These are phyloP conservation scores for Chlorella sp. DNA, from an alignment of 139 green algal species.

Conservation along the genomic window DNA sequence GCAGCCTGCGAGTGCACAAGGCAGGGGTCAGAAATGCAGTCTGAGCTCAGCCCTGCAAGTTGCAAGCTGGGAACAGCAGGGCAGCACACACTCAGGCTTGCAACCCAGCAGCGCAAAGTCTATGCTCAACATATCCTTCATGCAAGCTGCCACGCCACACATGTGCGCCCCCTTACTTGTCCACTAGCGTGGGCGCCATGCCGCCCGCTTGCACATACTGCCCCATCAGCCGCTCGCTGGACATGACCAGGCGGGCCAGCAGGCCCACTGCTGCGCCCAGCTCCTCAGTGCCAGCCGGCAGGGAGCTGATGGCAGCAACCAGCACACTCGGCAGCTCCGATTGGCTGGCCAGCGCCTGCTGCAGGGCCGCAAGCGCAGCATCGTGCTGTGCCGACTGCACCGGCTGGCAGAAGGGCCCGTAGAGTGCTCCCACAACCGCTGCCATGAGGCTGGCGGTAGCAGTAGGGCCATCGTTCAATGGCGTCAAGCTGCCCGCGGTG, in stretches of 20 bases:
- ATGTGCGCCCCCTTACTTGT: constrained; percentile 49
- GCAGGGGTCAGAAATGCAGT: not conserved
- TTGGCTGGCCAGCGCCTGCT: not conserved
- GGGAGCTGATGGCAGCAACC: not conserved
- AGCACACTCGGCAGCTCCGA: not conserved
- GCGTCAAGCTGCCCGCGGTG: not conserved
- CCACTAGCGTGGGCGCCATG: constrained; percentile 48
- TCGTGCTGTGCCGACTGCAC: not conserved
- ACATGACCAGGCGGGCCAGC: constrained; percentile 49
- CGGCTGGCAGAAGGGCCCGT: constrained; percentile 21
- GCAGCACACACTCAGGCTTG: too few relatives aligned
- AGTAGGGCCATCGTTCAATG: constrained; percentile 8
- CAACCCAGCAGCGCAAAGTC: too few relatives aligned
- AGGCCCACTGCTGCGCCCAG: constrained; percentile 33
- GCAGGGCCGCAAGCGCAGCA: not conserved
- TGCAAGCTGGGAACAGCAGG: too few relatives aligned
- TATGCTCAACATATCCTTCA: too few relatives aligned
- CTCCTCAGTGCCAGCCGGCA: not conserved
- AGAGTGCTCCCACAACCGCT: constrained; percentile 9
- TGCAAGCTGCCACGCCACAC: too few relatives aligned
- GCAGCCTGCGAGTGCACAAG: constrained; percentile 31
- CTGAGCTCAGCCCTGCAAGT: too few relatives aligned
- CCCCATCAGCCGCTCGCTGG: constrained; percentile 8
- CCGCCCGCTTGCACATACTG: constrained; percentile 60
- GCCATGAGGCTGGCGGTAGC: constrained; percentile 3